Evolutionary conservation across 805 yeast genomes (phyloP).

Genomic region (Wickerhamomyces alni): DNA sequence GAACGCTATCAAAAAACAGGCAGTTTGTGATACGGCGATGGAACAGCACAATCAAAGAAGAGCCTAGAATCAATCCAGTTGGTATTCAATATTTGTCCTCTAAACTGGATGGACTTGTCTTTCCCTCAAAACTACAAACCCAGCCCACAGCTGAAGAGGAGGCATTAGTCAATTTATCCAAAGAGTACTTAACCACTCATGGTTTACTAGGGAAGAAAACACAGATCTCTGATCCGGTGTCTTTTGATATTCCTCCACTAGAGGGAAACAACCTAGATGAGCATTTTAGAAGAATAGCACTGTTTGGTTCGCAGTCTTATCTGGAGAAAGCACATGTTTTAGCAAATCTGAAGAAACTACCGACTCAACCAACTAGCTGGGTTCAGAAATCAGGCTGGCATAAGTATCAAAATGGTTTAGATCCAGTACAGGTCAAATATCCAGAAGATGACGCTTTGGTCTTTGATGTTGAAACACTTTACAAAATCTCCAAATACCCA

Average conservation of each 20-base stretch:
- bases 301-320: constrained; percentile 54
- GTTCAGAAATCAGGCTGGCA: constrained; percentile 70
- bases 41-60: constrained; percentile 20
- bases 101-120: constrained; percentile 53
- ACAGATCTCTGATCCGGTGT: constrained; percentile 50
- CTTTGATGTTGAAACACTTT: constrained; percentile 87
- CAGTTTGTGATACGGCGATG: not conserved
- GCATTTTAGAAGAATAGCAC: constrained; percentile 75
- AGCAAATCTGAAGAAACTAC: constrained; percentile 29
- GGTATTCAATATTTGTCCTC: constrained; percentile 75
- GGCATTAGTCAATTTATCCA: constrained; percentile 47
- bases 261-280: constrained; percentile 73
- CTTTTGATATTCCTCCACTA: constrained; percentile 58
- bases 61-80: constrained; percentile 62
- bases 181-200: constrained; percentile 51
- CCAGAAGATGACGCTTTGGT: constrained; percentile 72
- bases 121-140: constrained; percentile 29
- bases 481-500: constrained; percentile 68
- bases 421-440: constrained; percentile 51
- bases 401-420: constrained; percentile 50
- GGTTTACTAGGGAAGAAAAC: constrained; percentile 75
- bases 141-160: constrained; percentile 19
- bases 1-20: not conserved
- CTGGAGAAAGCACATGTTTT: constrained; percentile 43
- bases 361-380: constrained; percentile 46